Percentiles rank a stretch among this genome's conserved stretches.
phyloP scores from a whole-genome alignment of 306 rosid genomes.

The Acacia crassicarpa region DNA sequence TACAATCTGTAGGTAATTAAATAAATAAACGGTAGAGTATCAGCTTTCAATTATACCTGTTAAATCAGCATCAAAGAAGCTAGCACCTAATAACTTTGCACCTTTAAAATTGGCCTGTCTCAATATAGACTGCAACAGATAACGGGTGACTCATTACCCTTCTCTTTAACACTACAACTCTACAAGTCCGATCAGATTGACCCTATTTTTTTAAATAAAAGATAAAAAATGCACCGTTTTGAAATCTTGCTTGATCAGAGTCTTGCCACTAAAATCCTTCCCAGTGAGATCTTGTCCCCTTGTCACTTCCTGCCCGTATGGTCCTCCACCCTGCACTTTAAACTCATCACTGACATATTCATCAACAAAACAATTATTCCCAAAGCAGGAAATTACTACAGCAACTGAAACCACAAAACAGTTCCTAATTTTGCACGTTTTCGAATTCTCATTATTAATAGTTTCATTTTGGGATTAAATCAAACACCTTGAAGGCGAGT shows the following conservation, averaged over 20 bases:
- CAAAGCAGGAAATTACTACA: background rate
- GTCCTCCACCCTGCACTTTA: slow-evolving; percentile 78
- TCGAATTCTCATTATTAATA: background rate
- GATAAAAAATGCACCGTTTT: slow-evolving; percentile 63
- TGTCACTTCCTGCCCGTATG: slow-evolving; percentile 86
- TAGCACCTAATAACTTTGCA: slow-evolving; percentile 85
- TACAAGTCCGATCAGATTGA: slow-evolving; percentile 17
- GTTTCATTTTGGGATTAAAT: background rate
- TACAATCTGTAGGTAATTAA: background rate
- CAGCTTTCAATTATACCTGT: slow-evolving; percentile 52
- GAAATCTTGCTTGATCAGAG: slow-evolving; percentile 89
- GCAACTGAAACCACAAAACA: background rate
- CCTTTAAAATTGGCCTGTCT: slow-evolving; percentile 87
- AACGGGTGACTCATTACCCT: slow-evolving; percentile 16
- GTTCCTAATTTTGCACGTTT: background rate
- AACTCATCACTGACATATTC: background rate
- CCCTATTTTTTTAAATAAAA: background rate
- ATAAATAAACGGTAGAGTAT: background rate
- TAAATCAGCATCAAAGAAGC: slow-evolving; percentile 96
- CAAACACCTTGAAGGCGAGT: slow-evolving; percentile 73
- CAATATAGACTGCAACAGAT: slow-evolving; percentile 68
- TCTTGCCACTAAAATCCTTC: slow-evolving; percentile 87
- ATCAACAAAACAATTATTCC: background rate
- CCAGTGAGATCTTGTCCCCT: slow-evolving; percentile 94
- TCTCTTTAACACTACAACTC: slow-evolving; percentile 16